Conservation (phyloP, 2,329 filamentous ascomycete species). For the Xylaria sp. region DNA sequence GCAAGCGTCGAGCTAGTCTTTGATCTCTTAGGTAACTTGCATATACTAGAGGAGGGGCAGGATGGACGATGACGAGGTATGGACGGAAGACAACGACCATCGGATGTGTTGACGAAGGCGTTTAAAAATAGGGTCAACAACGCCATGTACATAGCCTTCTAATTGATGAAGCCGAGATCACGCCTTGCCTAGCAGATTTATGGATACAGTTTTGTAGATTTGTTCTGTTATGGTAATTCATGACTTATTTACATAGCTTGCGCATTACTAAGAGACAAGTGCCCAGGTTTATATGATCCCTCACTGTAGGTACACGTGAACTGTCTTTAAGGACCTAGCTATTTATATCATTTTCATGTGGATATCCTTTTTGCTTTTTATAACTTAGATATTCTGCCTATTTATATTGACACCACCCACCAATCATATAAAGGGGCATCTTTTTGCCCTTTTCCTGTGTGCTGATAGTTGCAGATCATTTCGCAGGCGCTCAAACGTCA, state of each 20-base stretch:
- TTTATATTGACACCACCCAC: not conserved
- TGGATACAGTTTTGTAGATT: conserved; percentile 17
- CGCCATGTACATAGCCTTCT: conserved; percentile 32
- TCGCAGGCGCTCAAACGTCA: not conserved
- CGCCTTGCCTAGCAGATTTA: conserved; percentile 25
- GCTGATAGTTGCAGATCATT: not conserved
- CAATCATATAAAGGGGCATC: not conserved
- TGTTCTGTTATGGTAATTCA: not conserved
- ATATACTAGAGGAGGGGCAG: conserved; percentile 33
- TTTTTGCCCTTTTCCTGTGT: not conserved
- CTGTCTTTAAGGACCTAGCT: too few relatives aligned
- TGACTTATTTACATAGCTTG: not conserved
- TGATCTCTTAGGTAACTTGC: conserved; percentile 31
- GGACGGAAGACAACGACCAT: conserved; percentile 11
- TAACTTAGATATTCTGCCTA: too few relatives aligned
- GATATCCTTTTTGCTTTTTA: too few relatives aligned
- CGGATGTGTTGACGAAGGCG: conserved; percentile 20
- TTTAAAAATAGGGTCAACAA: conserved; percentile 11
- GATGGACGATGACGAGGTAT: conserved; percentile 21
- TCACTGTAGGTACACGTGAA: not conserved
- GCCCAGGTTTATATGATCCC: not conserved
- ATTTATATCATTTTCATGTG: not conserved
- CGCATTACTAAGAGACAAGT: not conserved
- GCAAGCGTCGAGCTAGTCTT: conserved; percentile 20
- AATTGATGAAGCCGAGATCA: conserved; percentile 14